Evolutionary conservation across 2,329 filamentous ascomycete species (phyloP).

Genomic region (Hymenoscyphus infarciens): DNA sequence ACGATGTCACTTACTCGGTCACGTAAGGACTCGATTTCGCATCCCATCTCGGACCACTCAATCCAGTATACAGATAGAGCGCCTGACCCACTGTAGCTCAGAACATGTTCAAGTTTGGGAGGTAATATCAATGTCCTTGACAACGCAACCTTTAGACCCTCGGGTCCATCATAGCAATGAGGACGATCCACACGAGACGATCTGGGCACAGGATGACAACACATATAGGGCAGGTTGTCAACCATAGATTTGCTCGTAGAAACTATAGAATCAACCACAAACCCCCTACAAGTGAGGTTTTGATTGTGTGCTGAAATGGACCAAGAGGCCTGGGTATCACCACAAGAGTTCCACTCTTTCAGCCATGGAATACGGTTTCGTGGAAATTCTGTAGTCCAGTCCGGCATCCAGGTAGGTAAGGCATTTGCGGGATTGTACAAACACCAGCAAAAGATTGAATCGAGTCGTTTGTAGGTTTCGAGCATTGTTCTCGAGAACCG

Average conservation of each 20-base stretch:
- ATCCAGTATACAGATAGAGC: no score
- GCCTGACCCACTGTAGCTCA: no score
- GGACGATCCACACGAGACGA: no score
- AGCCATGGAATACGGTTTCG: conserved; percentile 16
- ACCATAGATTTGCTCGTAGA: neutral
- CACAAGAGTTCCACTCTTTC: conserved; percentile 2
- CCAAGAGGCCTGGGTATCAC: neutral
- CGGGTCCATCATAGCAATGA: neutral
- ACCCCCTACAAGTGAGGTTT: conserved; percentile 5
- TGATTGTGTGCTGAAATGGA: neutral
- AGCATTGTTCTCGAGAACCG: conserved; percentile 4
- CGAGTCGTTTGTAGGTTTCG: conserved; percentile 1
- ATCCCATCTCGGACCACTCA: no score
- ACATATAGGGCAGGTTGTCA: neutral
- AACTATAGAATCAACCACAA: conserved; percentile 10
- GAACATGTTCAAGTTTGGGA: no score
- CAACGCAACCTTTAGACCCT: neutral
- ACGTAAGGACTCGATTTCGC: no score
- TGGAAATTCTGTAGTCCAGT: conserved; percentile 12
- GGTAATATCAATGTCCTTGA: neutral
- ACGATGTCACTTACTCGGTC: no score
- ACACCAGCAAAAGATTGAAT: conserved; percentile 13
- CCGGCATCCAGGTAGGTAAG: conserved; percentile 14
- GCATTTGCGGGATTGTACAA: neutral
- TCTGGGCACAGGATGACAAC: no score